Base-by-base conservation (phyloP, 148 eudicot genomes). In the Amaranthus palmeri region DNA sequence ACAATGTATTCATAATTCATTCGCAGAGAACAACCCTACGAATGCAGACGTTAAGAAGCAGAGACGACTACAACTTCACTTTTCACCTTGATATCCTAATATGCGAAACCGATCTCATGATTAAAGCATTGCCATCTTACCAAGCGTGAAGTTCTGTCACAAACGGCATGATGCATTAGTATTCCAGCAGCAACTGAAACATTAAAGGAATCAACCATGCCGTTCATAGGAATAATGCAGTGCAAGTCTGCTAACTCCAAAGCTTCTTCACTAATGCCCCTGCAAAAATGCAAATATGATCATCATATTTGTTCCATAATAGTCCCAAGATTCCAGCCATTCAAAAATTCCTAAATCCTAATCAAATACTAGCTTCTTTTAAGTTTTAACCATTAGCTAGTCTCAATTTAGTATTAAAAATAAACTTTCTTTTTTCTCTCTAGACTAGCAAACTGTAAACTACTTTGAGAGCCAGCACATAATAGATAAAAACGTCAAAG, bases 191-290 rank as follows among this genome's bases (percentile, higher is more conserved):
- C 98, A 68, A 93, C 98, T 45, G 98, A 93, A 70, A 93, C 97
- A 68, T 93, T 93, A 68, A 93, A 89, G 43, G 97, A 93, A 78
- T 93, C 98, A 72, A 93, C 98, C 98, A 93, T 93, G 77, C 98
- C 98, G 43, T 79, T 88, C 98, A 93, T 93, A 50, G 98, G 97
- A 75, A 93, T 93, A 79, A 88, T 85, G 81, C 98, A 91, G 66
- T 76, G 97, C 72, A 89, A 58, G 77, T 93, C 96, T 14, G 98
- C 85, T 66, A 89, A 74, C 70, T 80, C 84, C 71, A 93, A 76
- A 70, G 97, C 98, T 73, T 91, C 93, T 17, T 85, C 83, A 70
- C 96, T 93, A 70, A 88, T 89, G 25, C 98, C 97, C 76, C 98
- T 93, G 86, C 68, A 77, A 77, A 47, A 43, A 71, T 13, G 46